Base-by-base conservation (phyloP, 805 yeast genomes). In the Cyberlindnera euphorbiae region DNA sequence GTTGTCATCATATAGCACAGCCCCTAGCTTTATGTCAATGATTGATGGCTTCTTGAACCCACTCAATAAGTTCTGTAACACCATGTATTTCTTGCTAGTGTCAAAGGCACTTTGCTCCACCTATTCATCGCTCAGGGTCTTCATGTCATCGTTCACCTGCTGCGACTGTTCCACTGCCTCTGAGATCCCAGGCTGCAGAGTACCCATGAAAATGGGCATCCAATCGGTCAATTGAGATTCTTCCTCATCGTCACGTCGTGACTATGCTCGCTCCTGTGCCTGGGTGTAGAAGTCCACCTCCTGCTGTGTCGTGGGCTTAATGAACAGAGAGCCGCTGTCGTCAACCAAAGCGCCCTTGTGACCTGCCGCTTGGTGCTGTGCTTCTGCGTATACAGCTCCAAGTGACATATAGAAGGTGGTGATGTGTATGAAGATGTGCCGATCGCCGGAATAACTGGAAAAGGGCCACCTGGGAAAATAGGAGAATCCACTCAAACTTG, bases 21-120 rank as follows among this genome's bases (percentile, higher is more conserved):
- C 58, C 0, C 98, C 98, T 4, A 90, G 64, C 55, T 90, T 90
- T 31, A 90, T 74, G 56, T 90, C 98, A 44, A 90, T 51, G 2
- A 93, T 70, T 36, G 82, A 73, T 0, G 97, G 97, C 30, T 64
- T 60, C 4, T 33, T 53, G 53, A 68, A 83, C 1, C 86, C 86
- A 36, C 70, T 55, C 19, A 82, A 62, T 3, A 81, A 55, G 56
- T 90, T 93, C 49, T 79, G 79, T 23, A 93, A 61, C 7, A 90
- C 93, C 2, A 89, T 48, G 38, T 68, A 79, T 34, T 58, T 56
- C 30, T 57, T 53, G 7, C 44, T 46, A 11, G 4, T 6, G 23
- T 27, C 15, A 11, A 28, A 21, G 7, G 10, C 17, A 8, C 28
- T 10, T 11, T 30, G 23, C 1, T 28, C 16, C 4, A n/a, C n/a